These are phyloP conservation scores for Wickerhamiella vanderwaltii DNA, from an alignment of 805 yeast genomes.

Conservation along the genomic window DNA sequence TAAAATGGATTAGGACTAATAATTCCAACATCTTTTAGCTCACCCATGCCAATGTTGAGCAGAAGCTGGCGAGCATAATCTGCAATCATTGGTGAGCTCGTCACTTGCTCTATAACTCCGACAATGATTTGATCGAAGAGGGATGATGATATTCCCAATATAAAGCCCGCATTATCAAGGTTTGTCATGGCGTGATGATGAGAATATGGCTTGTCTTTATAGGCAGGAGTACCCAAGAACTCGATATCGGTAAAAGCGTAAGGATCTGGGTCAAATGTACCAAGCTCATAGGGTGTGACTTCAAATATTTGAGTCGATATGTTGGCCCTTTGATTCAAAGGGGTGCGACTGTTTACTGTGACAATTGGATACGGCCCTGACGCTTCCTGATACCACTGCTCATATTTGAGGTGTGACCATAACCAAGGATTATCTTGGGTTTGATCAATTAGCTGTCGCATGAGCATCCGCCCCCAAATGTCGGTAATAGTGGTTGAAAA, in stretches of 20 bases:
- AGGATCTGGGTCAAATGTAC: conserved; percentile 65
- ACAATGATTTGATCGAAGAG: conserved; percentile 31
- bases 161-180: conserved; percentile 65
- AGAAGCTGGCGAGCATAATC: conserved; percentile 2
- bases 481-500: conserved; percentile 51
- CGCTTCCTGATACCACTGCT: conserved; percentile 44
- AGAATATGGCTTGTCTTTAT: conserved; percentile 6
- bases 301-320: conserved; percentile 41
- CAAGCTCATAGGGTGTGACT: conserved; percentile 43
- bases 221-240: conserved; percentile 38
- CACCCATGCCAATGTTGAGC: conserved; percentile 2
- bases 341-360: conserved; percentile 31
- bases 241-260: conserved; percentile 45
- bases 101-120: conserved; percentile 27
- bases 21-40: conserved; percentile 42
- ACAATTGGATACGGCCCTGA: conserved; percentile 53
- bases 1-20: conserved; percentile 61
- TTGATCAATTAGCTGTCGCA: conserved; percentile 50
- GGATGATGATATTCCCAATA: conserved; percentile 50
- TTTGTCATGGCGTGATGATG: conserved; percentile 33
- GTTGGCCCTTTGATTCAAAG: conserved; percentile 32
- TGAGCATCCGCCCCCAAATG: conserved; percentile 58
- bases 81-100: conserved; percentile 4
- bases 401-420: conserved; percentile 40
- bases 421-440: conserved; percentile 31